These are phyloP conservation scores for Scutellaria baicalensis DNA, from an alignment of 257 asterid genomes.

Conservation along the genomic window DNA sequence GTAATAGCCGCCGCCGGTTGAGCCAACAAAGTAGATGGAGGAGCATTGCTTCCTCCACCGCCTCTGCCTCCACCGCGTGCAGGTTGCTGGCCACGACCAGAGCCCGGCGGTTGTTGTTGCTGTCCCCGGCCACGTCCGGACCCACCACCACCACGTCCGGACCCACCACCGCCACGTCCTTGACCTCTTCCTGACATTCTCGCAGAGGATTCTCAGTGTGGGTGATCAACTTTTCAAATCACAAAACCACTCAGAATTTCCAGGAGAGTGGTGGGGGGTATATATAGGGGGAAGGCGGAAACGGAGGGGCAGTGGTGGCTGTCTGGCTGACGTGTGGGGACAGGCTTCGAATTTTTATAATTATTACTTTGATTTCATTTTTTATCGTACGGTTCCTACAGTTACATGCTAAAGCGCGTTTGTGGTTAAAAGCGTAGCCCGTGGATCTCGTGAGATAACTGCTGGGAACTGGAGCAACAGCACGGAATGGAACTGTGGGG, in stretches of 20 bases:
- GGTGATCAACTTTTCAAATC: too few species aligned
- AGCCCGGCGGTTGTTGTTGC: constrained; percentile 1
- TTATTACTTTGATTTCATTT: neutral
- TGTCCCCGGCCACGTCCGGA: constrained; percentile 3
- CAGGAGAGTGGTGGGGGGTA: neutral
- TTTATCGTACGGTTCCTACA: constrained; percentile 6
- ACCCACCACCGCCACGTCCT: constrained; percentile 19
- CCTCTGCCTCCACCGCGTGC: constrained; percentile 26
- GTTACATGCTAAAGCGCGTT: neutral
- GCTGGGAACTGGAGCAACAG: neutral
- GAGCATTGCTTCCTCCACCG: constrained; percentile 21
- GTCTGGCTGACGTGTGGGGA: neutral
- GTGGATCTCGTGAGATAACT: neutral
- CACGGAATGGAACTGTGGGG: neutral
- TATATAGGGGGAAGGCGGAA: neutral
- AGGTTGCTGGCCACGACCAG: constrained; percentile 21
- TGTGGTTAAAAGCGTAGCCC: neutral
- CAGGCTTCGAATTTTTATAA: neutral
- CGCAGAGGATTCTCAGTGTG: neutral
- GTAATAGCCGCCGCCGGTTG: constrained; percentile 14
- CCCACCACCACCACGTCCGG: constrained; percentile 20
- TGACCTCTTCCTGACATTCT: constrained; percentile 26
- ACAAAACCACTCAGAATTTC: neutral
- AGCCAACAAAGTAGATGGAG: neutral
- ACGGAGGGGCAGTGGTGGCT: neutral